Conservation (phyloP, 148 eudicot genomes). For the Chenopodium album region DNA sequence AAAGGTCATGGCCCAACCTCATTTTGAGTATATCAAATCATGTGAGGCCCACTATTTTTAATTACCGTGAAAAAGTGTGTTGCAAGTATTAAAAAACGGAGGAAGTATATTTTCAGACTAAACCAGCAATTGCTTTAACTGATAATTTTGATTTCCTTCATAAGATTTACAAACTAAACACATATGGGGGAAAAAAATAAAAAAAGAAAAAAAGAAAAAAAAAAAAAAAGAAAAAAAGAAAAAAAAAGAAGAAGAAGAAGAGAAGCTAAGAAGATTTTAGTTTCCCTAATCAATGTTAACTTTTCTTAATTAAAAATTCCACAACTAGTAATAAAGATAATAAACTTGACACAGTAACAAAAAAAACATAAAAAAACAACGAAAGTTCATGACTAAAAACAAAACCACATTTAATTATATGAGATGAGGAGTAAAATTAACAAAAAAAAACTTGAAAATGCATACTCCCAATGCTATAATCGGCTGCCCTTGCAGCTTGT, state of each 20-base stretch:
- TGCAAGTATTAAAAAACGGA: too few relatives aligned
- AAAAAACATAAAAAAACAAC: background rate
- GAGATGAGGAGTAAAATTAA: slow-evolving; percentile 6
- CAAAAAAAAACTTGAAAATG: slow-evolving; percentile 11
- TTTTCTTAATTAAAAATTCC: background rate
- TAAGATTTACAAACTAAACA: too few relatives aligned
- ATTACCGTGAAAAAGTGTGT: too few relatives aligned
- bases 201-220: background rate
- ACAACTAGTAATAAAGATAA: background rate
- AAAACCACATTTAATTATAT: background rate
- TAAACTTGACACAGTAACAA: slow-evolving; percentile 4
- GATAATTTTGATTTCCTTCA: background rate
- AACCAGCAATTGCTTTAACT: background rate
- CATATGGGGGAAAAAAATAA: too few relatives aligned
- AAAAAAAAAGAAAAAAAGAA: background rate
- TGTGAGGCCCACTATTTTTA: too few relatives aligned
- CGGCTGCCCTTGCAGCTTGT: slow-evolving; percentile 99
- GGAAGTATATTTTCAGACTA: background rate
- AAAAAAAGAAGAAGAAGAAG: too few relatives aligned
- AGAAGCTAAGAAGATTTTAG: background rate
- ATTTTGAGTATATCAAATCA: too few relatives aligned
- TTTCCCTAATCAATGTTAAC: background rate
- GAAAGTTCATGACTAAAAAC: background rate
- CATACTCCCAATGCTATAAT: slow-evolving; percentile 98
- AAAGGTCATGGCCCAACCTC: too few relatives aligned